Evolutionary conservation across 371 early-diverging fungal genomes (phyloP).

Genomic region (Entomophthora muscae): DNA sequence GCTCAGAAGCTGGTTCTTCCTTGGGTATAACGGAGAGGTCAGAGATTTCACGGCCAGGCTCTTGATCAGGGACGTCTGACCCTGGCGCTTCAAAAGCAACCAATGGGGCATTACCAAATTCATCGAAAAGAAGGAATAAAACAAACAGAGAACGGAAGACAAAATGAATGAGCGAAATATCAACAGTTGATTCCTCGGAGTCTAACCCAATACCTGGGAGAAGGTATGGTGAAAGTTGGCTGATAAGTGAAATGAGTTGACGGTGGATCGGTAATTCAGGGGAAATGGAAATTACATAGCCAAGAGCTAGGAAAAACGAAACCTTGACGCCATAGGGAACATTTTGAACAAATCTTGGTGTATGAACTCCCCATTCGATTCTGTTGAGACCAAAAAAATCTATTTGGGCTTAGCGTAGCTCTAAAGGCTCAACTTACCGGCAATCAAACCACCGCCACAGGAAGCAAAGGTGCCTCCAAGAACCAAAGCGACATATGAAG

Average conservation of each 20-base stretch:
- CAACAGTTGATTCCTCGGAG: not conserved
- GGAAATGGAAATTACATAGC: not conserved
- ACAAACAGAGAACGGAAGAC: not conserved
- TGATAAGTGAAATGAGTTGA: not conserved
- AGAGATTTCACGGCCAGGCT: not conserved
- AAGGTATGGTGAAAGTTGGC: not conserved
- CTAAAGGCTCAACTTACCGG: not conserved
- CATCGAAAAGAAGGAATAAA: not conserved
- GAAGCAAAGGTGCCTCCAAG: slow-evolving; percentile 5
- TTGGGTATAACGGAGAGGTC: not conserved
- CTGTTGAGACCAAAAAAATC: slow-evolving; percentile 4
- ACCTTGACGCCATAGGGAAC: not conserved
- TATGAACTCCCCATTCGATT: slow-evolving; percentile 4
- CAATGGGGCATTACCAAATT: not conserved
- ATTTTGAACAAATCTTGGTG: not conserved
- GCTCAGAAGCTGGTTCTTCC: not conserved
- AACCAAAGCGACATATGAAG: slow-evolving; percentile 9
- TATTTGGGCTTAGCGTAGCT: not conserved
- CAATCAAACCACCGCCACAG: slow-evolving; percentile 7
- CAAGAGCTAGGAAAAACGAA: not conserved
- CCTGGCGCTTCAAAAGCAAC: not conserved
- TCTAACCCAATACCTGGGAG: not conserved
- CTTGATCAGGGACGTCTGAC: not conserved
- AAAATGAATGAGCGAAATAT: not conserved
- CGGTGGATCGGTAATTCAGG: not conserved